Evolutionary conservation across 257 asterid genomes (phyloP), one percentile per base, ranked within the genome.

Genomic region (Solanum tarijense): DNA sequence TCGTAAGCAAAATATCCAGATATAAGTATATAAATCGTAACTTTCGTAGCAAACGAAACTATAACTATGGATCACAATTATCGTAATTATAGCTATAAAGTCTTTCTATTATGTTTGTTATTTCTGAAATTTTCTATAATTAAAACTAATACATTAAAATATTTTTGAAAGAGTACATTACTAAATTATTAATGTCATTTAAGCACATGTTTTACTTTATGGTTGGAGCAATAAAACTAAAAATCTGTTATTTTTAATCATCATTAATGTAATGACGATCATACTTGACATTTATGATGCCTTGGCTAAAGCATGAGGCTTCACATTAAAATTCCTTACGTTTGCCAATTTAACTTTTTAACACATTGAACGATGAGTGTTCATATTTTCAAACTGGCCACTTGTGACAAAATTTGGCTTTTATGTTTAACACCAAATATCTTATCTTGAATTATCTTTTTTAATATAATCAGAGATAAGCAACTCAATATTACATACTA

Each of bases 1-100:
- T 46, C 0, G 2, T 4, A 46, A 46, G 18, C 18, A 1, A 46
- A 46, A 46, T 12, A 12, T 12, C 5, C 2, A 0, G 0, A 46
- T 0, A 12, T 1, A 43, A 12, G 1, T 43, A 12, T 43, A 43
- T 3, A 11, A 12, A 43, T 0, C 5, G 12, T 0, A 43, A 1
- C 16, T 4, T 43, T 1, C 1, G 4, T 13, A 43, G 52, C 0
- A 43, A 41, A 43, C 0, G 5, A 41, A 41, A 41, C 1, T 10
- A 41, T 41, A 41, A 10, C 5, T 41, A 41, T 41, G 5, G 4
- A 41, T 0, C 13, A 3, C 48, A 11, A 41, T 41, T 10, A 41
- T 41, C 1, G 12, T 10, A 39, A 39, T 0, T 39, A 41, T 41
- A 41, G 4, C 46, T 41, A 39, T 39, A 39, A 9, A 9, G 13